Evolutionary conservation across 306 rosid genomes (phyloP).

Genomic region (Gynostemma pentaphyllum): DNA sequence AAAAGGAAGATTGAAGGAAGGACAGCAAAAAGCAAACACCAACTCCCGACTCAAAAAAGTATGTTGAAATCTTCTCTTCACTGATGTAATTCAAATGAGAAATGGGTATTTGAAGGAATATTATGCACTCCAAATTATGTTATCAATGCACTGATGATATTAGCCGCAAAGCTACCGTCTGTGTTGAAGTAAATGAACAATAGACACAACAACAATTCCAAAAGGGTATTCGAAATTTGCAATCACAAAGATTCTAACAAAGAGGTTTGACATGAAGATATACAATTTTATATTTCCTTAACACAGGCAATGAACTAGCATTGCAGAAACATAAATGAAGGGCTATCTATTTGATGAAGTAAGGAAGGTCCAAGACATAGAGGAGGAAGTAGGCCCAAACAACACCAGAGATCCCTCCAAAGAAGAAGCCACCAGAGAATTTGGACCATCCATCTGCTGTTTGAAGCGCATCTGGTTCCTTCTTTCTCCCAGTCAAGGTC

Average conservation of each 20-base stretch:
- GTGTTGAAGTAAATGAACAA: not conserved
- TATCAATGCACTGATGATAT: not conserved
- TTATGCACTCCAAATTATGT: too few relatives aligned
- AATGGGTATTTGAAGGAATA: too few relatives aligned
- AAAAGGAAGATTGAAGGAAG: too few relatives aligned
- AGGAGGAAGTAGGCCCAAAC: slow-evolving; percentile 80
- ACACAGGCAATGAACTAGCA: not conserved
- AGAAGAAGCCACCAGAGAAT: slow-evolving; percentile 94
- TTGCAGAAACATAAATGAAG: not conserved
- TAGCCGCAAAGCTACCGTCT: not conserved
- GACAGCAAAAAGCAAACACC: too few relatives aligned
- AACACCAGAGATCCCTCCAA: slow-evolving; percentile 92
- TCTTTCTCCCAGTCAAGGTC: slow-evolving; percentile 79
- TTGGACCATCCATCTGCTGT: slow-evolving; percentile 95
- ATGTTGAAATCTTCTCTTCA: not conserved
- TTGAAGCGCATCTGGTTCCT: slow-evolving; percentile 84
- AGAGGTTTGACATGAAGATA: slow-evolving; percentile 11
- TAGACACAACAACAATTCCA: not conserved
- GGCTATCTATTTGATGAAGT: slow-evolving; percentile 54
- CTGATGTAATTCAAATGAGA: too few relatives aligned
- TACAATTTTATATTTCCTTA: slow-evolving; percentile 15
- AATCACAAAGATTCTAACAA: slow-evolving; percentile 6
- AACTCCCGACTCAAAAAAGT: too few relatives aligned
- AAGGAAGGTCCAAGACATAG: slow-evolving; percentile 68
- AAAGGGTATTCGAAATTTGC: not conserved